These are phyloP conservation scores for Leccinum solheimii DNA, from an alignment of 1,284 basidiomycete species.

Conservation along the genomic window DNA sequence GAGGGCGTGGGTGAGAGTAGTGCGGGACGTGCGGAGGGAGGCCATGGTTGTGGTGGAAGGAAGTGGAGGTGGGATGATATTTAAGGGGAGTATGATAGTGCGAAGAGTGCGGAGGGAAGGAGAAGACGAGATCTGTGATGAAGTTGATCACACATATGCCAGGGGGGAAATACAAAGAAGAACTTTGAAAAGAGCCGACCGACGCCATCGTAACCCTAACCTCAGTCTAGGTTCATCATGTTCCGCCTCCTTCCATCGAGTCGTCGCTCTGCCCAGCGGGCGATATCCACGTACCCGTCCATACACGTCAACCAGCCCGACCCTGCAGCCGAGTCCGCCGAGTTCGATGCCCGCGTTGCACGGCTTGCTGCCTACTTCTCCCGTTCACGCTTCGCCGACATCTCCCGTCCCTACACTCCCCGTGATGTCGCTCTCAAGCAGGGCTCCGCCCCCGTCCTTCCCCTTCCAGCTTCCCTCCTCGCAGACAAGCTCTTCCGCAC, in stretches of 20 bases:
- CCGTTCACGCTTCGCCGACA: conserved; percentile 69
- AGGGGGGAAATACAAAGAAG: not conserved
- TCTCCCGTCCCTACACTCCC: conserved; percentile 79
- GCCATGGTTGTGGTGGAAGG: conserved; percentile 16
- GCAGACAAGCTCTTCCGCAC: conserved; percentile 81
- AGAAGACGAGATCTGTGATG: conserved; percentile 16
- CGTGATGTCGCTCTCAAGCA: conserved; percentile 84
- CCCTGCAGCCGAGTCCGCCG: conserved; percentile 60
- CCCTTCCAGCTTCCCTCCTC: conserved; percentile 74
- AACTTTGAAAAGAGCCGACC: conserved; percentile 12
- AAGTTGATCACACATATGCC: conserved; percentile 1
- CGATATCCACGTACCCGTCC: conserved; percentile 39
- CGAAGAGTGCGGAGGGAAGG: conserved; percentile 28
- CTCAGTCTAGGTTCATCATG: conserved; percentile 30
- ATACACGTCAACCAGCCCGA: conserved; percentile 69
- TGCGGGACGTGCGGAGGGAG: conserved; percentile 37
- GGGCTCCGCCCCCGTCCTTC: conserved; percentile 79
- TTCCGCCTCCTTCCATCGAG: conserved; percentile 4
- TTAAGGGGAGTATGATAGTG: conserved; percentile 9
- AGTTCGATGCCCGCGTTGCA: conserved; percentile 63
- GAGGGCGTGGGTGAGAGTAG: conserved; percentile 47
- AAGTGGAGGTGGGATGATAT: conserved; percentile 22
- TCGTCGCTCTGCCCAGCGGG: conserved; percentile 14
- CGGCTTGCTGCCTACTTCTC: conserved; percentile 75
- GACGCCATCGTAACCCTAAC: conserved; percentile 34